phyloP scores from a whole-genome alignment of 306 rosid genomes.

The Rosa persica region DNA sequence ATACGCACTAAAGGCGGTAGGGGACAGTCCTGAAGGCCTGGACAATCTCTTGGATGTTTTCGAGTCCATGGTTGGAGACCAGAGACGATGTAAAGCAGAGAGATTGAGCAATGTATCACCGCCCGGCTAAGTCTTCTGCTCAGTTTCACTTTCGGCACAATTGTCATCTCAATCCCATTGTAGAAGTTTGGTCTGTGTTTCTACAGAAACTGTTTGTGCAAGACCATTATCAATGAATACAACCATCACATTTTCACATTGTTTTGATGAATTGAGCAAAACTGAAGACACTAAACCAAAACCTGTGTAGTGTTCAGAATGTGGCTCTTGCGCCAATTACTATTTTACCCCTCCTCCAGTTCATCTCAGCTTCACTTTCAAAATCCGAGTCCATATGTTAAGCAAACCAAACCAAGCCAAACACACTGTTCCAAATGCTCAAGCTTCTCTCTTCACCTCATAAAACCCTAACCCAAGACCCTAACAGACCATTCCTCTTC shows the following conservation, averaged over 20 bases:
- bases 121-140: constrained; percentile 21
- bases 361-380: not conserved
- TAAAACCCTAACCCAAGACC: constrained; percentile 6
- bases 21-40: constrained; percentile 56
- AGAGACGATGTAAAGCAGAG: constrained; percentile 71
- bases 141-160: not conserved
- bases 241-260: not conserved
- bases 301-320: too few relatives aligned
- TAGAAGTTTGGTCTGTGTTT: too few relatives aligned
- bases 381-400: not conserved
- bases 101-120: constrained; percentile 41
- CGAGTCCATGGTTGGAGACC: constrained; percentile 79
- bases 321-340: not conserved
- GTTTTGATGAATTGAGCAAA: too few relatives aligned
- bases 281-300: too few relatives aligned
- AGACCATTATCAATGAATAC: not conserved
- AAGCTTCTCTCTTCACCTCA: constrained; percentile 26
- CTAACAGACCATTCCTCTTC: not conserved
- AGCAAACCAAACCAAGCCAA: not conserved
- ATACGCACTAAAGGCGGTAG: constrained; percentile 59
- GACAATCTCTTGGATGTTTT: constrained; percentile 72
- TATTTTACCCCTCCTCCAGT: not conserved
- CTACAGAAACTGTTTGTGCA: not conserved
- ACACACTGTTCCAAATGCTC: constrained; percentile 16
- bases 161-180: not conserved